Evolutionary conservation across 2,329 filamentous ascomycete genomes (phyloP).

Genomic region (Cercospora nicotianae): DNA sequence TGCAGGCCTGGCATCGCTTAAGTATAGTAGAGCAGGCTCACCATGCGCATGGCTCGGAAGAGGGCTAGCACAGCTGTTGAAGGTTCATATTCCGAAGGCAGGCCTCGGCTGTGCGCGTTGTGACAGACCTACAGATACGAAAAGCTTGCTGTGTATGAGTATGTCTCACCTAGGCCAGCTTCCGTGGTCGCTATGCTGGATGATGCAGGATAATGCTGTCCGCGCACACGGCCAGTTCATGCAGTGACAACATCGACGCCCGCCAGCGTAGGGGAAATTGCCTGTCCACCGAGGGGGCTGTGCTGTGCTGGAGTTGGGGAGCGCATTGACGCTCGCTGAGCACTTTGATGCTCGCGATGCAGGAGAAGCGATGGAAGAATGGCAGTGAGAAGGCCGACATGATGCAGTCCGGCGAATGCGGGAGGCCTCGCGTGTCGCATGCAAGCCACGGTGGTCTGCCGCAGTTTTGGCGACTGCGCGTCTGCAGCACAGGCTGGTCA

Average conservation of each 20-base stretch:
- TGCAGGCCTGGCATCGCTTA: constrained; percentile 1
- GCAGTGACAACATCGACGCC: not conserved
- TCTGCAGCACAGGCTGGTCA: not conserved
- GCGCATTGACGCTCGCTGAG: not conserved
- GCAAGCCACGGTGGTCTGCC: not conserved
- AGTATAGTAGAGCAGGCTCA: not conserved
- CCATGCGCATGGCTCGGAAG: not conserved
- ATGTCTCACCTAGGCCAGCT: not conserved
- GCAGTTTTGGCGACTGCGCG: not conserved
- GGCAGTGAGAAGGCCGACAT: not conserved
- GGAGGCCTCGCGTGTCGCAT: not conserved
- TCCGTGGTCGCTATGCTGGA: not conserved
- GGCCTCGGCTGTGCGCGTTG: not conserved
- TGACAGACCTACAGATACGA: not conserved
- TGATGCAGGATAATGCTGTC: not conserved
- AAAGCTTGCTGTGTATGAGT: not conserved
- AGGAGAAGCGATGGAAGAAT: not conserved
- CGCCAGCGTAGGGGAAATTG: not conserved
- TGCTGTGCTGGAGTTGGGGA: not conserved
- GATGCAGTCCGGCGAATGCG: not conserved
- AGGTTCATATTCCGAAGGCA: not conserved
- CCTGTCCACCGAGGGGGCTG: not conserved
- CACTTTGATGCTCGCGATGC: not conserved
- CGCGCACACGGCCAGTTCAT: not conserved
- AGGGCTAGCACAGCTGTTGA: not conserved